A percentile compares a stretch with the other conserved stretches of the same genome.
These are phyloP conservation scores for Microdochium trichocladiopsis DNA, from an alignment of 2,329 filamentous ascomycete species.

Conservation along the genomic window DNA sequence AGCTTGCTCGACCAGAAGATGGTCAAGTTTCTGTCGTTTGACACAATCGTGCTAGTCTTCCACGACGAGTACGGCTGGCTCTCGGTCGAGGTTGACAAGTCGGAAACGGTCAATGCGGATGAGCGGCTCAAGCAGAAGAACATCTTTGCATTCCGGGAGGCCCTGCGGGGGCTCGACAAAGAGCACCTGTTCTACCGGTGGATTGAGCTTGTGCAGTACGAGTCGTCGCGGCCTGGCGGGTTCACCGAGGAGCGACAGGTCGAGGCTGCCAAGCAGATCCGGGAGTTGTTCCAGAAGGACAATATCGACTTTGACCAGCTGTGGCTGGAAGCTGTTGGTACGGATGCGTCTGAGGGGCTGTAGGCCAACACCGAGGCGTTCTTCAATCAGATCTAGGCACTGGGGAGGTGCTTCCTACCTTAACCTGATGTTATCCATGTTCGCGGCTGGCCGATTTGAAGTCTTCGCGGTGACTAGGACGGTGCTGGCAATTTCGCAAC, in stretches of 20 bases:
- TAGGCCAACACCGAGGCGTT: too few species aligned
- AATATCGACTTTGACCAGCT: slow-evolving; percentile 78
- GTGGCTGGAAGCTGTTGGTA: slow-evolving; percentile 57
- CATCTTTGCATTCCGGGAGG: slow-evolving; percentile 73
- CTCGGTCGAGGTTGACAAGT: slow-evolving; percentile 51
- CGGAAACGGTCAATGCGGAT: slow-evolving; percentile 46
- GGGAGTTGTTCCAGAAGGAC: slow-evolving; percentile 65
- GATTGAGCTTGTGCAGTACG: slow-evolving; percentile 88
- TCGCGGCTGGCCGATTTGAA: too few species aligned
- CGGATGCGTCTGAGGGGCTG: slow-evolving; percentile 13
- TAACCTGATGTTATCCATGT: too few species aligned
- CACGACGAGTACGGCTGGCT: slow-evolving; percentile 65
- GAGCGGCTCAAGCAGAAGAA: slow-evolving; percentile 54
- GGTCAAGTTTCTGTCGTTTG: slow-evolving; percentile 58
- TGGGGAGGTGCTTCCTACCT: too few species aligned
- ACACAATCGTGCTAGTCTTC: slow-evolving; percentile 62
- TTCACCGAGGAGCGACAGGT: slow-evolving; percentile 71
- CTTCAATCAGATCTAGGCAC: too few species aligned
- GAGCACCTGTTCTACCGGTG: slow-evolving; percentile 86
- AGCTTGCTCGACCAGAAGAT: slow-evolving; percentile 58
- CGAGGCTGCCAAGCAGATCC: slow-evolving; percentile 65
- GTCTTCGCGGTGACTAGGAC: too few species aligned
- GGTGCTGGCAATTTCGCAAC: too few species aligned
- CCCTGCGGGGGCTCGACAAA: slow-evolving; percentile 68
- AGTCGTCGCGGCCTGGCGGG: slow-evolving; percentile 70